Evolutionary conservation across 78 protist genomes (phyloP), one percentile per base, ranked within the genome.

Genomic region (Speleostelium caveatum): DNA sequence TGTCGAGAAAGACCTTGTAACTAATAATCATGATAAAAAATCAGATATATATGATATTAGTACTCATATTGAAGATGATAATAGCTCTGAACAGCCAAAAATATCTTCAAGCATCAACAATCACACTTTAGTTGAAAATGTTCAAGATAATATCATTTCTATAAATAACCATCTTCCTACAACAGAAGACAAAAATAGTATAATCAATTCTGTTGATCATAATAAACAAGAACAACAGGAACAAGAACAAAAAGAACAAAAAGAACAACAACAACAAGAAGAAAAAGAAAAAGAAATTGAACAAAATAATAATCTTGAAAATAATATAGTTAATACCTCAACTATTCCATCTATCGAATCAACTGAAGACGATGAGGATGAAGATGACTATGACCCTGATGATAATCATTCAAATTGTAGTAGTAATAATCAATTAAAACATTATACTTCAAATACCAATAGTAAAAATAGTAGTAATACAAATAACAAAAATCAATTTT

Each of bases 311-410:
- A 10, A 6, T 45, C 10, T 10, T 45, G 10, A 6, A 45, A 10
- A 45, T 45, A 45, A 6, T 14, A 10, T 45, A 45, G 10, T 10
- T 45, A 10, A 45, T 6, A 45, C 53, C 10, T 14, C 6, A 14
- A 10, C 6, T 45, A 6, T 67, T 39, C 53, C n/a, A 67, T 39
- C 39, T 67, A 67, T 41, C n/a, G 74, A 35, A 67, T 67, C 55
- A 39, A 67, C 39, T 39, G 74, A 67, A 24, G 74, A 67, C 12
- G 74, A 67, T 28, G 74, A 67, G 6, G 26, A 39, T 41, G 74
- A 39, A n/a, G n/a, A n/a, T n/a, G n/a, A n/a, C n/a, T n/a, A 45
- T 16, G 35, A 71, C 0, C 28, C 7, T 12, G 22, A 28, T 1
- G 30, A 30, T 6, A 30, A 45, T 26, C 19, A 32, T 35, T 51